Base-by-base conservation (phyloP, 2,329 filamentous ascomycete genomes). In the Allantophomopsis cytisporea region DNA sequence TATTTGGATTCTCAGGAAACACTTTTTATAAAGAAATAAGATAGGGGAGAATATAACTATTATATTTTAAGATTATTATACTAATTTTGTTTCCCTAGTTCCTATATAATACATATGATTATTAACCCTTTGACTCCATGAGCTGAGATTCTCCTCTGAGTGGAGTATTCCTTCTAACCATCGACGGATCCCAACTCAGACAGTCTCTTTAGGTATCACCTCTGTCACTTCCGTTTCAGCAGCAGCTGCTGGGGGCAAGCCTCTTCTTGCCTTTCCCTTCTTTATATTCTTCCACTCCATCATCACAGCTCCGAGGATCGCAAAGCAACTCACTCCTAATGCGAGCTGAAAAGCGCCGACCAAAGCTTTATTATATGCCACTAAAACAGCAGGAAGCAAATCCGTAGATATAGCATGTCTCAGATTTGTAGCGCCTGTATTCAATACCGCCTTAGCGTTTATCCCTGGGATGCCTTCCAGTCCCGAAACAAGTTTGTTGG, bases 231-330 rank as follows among this genome's bases (percentile, higher is more conserved):
- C 23, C 23, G 8, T 5, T 8, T 28, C 11, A 12, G 23, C 11
- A 28, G 23, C 23, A 28, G 23, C 10, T 10, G 23, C 3, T 28
- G 8, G 5, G 3, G 11, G 23, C 17, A 39, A 45, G 10, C 32
- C 50, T 44, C 51, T 49, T 37, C 54, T 50, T 35, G 54, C 49
- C 17, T 55, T 55, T 49, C 54, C 54, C 2, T 52, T 52, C 58
- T 72, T 69, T 37, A 74, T 68, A 31, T 65, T 72, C 59, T 64
- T 71, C 66, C 69, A 74, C 49, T 64, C 58, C 38, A 75, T 49
- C 10, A 60, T 61, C 0, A 63, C 48, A 4, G 59, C 59, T 2
- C 59, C 55, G 6, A 71, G 64, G 62, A 73, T 59, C 11, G 61
- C 65, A 14, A 70, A 34, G 2, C 56, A 52, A 4, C 60, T 59